A percentile compares a stretch with the other conserved stretches of the same genome.
These are phyloP conservation scores for Allium cepa DNA, from an alignment of 106 monocot genomes.

Conservation along the genomic window DNA sequence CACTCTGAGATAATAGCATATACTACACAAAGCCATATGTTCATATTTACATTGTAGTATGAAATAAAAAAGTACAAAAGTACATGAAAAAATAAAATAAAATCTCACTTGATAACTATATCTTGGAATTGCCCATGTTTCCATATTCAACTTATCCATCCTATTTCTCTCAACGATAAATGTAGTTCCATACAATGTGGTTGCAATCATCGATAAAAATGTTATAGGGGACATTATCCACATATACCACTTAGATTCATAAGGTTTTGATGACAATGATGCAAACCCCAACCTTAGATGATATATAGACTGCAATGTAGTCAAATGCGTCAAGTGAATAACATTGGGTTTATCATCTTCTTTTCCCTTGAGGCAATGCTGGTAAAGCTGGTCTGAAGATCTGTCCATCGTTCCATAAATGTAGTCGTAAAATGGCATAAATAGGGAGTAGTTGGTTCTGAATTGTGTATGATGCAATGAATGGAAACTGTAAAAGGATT, in stretches of 20 bases:
- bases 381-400: constrained; percentile 43
- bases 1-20: constrained; percentile 9
- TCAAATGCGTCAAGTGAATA: constrained; percentile 64
- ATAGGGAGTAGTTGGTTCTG: constrained; percentile 65
- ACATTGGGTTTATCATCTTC: constrained; percentile 33
- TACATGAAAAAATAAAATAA: neutral
- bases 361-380: constrained; percentile 37
- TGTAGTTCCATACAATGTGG: constrained; percentile 14
- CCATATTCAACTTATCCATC: constrained; percentile 33
- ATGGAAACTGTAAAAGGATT: constrained; percentile 34
- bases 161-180: constrained; percentile 51
- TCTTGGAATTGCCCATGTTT: constrained; percentile 61
- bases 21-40: constrained; percentile 36
- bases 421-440: constrained; percentile 84
- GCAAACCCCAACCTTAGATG: constrained; percentile 46
- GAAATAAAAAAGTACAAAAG: neutral
- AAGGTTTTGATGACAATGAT: constrained; percentile 52
- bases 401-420: constrained; percentile 63
- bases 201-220: neutral
- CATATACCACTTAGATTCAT: constrained; percentile 26
- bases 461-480: constrained; percentile 81
- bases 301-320: constrained; percentile 36
- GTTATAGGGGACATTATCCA: constrained; percentile 10
- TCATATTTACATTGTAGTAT: neutral
- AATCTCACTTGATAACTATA: constrained; percentile 47